A percentile compares a stretch with the other conserved stretches of the same genome.
Conservation (phyloP, 805 yeast species). For the Wickerhamiella nectarea region DNA sequence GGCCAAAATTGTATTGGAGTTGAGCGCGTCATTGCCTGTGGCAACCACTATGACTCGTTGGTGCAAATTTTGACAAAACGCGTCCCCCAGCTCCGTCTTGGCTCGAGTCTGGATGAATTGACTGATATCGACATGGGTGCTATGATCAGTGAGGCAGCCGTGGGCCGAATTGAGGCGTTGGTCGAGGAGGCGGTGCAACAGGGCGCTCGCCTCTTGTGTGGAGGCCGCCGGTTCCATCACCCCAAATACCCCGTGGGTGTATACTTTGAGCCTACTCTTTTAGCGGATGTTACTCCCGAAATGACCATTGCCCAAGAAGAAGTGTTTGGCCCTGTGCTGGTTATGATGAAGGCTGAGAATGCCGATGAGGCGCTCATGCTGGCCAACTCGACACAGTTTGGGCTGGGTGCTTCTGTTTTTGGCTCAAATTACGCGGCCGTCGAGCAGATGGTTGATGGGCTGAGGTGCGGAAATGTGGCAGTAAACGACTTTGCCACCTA, state of each 20-base stretch:
- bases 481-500: conserved; percentile 96
- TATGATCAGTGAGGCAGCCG: conserved; percentile 67
- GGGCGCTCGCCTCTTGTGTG: conserved; percentile 71
- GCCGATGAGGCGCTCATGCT: conserved; percentile 57
- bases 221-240: conserved; percentile 70
- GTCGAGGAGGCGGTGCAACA: conserved; percentile 58
- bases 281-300: conserved; percentile 62
- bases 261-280: conserved; percentile 79
- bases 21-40: conserved; percentile 79
- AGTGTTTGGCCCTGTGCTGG: conserved; percentile 86
- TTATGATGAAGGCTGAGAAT: conserved; percentile 57
- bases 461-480: conserved; percentile 85
- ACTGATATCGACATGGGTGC: conserved; percentile 96
- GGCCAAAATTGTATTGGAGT: conserved; percentile 98
- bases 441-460: conserved; percentile 44
- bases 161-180: conserved; percentile 50
- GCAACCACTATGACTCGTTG: conserved; percentile 49
- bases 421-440: conserved; percentile 49
- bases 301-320: conserved; percentile 80
- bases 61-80: conserved; percentile 44
- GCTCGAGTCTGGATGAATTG: conserved; percentile 83
- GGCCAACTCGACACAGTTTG: conserved; percentile 77
- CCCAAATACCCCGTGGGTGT: conserved; percentile 95
- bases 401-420: conserved; percentile 84
- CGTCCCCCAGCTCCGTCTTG: conserved; percentile 53